phyloP scores from a whole-genome alignment of 2,329 filamentous ascomycete species.

The Coniochaeta sp. region DNA sequence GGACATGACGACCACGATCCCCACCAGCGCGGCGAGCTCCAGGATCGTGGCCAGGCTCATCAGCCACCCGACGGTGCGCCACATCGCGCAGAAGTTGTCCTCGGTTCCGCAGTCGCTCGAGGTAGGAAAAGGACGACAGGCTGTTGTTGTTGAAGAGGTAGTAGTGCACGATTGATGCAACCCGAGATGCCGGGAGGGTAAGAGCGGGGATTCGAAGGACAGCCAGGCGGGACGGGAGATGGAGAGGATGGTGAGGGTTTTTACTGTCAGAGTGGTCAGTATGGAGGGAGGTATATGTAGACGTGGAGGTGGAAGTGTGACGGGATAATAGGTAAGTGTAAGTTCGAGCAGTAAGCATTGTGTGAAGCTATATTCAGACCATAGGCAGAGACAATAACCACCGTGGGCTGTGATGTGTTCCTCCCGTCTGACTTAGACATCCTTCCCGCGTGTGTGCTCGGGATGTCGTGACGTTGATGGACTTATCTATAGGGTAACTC shows the following conservation, averaged over 20 bases:
- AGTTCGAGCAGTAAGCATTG: neutral
- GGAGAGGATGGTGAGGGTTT: conserved; percentile 24
- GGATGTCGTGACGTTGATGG: neutral
- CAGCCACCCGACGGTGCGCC: conserved; percentile 81
- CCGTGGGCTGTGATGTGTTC: neutral
- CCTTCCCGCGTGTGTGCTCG: no score
- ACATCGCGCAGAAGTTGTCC: conserved; percentile 82
- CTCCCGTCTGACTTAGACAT: neutral
- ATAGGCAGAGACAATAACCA: conserved; percentile 5
- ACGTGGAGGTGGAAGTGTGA: neutral
- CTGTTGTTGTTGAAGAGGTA: conserved; percentile 48
- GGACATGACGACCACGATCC: conserved; percentile 67
- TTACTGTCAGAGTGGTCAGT: no score
- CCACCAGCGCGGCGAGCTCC: conserved; percentile 72
- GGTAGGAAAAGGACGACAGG: conserved; percentile 61
- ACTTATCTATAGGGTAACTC: conserved; percentile 16
- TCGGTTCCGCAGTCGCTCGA: conserved; percentile 54
- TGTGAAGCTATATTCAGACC: neutral
- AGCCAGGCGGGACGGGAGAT: conserved; percentile 69
- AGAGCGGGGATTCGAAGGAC: conserved; percentile 45
- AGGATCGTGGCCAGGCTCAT: conserved; percentile 80
- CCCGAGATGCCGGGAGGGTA: conserved; percentile 58
- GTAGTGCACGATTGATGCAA: conserved; percentile 72
- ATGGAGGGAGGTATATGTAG: neutral
- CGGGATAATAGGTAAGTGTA: neutral